Percentiles rank a stretch among this genome's conserved stretches.
Conservation (phyloP, 1,284 basidiomycete genomes). For the Stereum hirsutum region DNA sequence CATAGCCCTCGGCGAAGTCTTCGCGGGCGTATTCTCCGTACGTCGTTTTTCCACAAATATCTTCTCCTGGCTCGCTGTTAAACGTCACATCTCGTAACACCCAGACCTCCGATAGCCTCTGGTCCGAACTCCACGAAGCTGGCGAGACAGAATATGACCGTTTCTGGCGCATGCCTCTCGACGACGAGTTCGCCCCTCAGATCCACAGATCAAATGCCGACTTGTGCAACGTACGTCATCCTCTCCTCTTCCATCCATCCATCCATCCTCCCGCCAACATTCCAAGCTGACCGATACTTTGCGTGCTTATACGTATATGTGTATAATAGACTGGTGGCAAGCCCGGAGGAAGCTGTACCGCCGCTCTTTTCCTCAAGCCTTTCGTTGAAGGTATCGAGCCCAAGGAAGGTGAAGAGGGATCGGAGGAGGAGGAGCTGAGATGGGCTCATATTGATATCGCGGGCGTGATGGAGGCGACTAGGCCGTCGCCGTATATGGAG, state of each 20-base stretch:
- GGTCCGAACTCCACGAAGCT: slow-evolving; percentile 63
- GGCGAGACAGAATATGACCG: slow-evolving; percentile 71
- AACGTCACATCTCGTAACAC: background rate
- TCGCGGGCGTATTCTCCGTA: slow-evolving; percentile 76
- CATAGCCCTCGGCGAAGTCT: slow-evolving; percentile 66
- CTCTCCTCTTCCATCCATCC: background rate
- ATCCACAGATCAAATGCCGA: slow-evolving; percentile 78
- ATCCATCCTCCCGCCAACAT: slow-evolving; percentile 5
- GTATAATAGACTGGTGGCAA: slow-evolving; percentile 53
- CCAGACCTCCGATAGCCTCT: slow-evolving; percentile 66
- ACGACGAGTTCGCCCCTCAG: slow-evolving; percentile 71
- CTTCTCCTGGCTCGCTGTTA: background rate
- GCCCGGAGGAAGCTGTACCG: slow-evolving; percentile 72
- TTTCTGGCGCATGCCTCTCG: slow-evolving; percentile 81
- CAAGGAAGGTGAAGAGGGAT: slow-evolving; percentile 31
- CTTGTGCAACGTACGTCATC: slow-evolving; percentile 62
- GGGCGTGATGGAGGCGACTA: slow-evolving; percentile 67
- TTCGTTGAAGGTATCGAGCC: slow-evolving; percentile 70
- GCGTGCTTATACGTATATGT: background rate
- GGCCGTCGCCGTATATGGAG: slow-evolving; percentile 56
- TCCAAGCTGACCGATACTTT: slow-evolving; percentile 5
- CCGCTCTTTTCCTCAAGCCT: slow-evolving; percentile 81
- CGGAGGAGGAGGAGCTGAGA: slow-evolving; percentile 36
- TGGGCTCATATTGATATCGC: slow-evolving; percentile 88
- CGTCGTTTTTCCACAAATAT: slow-evolving; percentile 13